Conservation (phyloP, 1,284 basidiomycete genomes). For the Xerocomus nothofagi region DNA sequence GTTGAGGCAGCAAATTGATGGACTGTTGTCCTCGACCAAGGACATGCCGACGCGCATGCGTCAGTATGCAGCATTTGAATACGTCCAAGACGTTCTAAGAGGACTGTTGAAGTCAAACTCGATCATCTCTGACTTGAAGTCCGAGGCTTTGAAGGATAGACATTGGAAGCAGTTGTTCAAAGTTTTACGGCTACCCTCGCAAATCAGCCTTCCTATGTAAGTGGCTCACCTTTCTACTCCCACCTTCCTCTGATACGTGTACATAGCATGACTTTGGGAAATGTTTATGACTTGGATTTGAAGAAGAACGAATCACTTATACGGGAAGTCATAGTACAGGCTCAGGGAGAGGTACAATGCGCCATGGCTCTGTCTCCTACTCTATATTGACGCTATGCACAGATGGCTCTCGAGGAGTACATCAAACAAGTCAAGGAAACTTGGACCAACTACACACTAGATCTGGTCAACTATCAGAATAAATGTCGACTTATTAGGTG, state of each 20-base stretch:
- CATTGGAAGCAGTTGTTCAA: constrained; percentile 99
- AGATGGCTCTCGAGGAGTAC: constrained; percentile 94
- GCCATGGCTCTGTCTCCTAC: not conserved
- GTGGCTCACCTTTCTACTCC: constrained; percentile 28
- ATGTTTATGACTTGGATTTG: constrained; percentile 96
- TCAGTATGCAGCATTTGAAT: constrained; percentile 98
- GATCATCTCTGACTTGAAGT: constrained; percentile 91
- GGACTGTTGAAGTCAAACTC: constrained; percentile 88
- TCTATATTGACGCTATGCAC: constrained; percentile 6
- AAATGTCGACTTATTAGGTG: constrained; percentile 94
- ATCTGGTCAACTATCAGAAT: constrained; percentile 98
- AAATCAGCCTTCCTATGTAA: constrained; percentile 68
- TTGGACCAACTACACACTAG: constrained; percentile 95
- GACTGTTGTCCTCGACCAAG: constrained; percentile 85
- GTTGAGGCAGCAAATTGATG: constrained; percentile 91
- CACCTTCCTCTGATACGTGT: constrained; percentile 12
- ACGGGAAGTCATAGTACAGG: constrained; percentile 94
- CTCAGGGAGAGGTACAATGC: constrained; percentile 86
- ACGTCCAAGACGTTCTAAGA: constrained; percentile 90
- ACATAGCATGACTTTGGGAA: constrained; percentile 87
- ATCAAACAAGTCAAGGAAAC: constrained; percentile 95
- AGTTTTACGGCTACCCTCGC: constrained; percentile 68
- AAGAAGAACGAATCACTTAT: constrained; percentile 90
- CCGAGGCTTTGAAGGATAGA: constrained; percentile 94
- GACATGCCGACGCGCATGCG: constrained; percentile 99